phyloP scores from a whole-genome alignment of 345 rosid genomes.

The Lumnitzera racemosa region DNA sequence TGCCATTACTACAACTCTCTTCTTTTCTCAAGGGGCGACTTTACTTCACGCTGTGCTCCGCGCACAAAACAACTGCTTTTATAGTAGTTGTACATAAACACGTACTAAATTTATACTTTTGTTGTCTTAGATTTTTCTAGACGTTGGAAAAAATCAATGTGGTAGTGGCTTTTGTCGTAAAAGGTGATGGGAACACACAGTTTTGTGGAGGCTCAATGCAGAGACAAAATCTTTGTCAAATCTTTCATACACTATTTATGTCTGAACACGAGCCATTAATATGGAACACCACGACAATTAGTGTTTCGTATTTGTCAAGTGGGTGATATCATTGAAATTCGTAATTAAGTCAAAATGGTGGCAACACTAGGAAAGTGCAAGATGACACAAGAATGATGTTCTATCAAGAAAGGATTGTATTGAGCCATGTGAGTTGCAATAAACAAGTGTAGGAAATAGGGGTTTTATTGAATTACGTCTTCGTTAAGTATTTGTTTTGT shows the following conservation, averaged over 20 bases:
- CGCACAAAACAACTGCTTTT: background rate
- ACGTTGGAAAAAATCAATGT: too few species aligned
- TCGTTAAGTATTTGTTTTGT: too few species aligned
- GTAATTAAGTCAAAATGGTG: background rate
- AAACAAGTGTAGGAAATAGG: too few species aligned
- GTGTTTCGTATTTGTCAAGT: too few species aligned
- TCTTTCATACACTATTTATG: background rate
- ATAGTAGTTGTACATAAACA: too few species aligned
- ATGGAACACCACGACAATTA: background rate
- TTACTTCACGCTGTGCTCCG: background rate
- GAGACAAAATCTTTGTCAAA: background rate
- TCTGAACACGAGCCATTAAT: background rate
- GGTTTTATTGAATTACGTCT: too few species aligned
- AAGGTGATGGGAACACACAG: constrained; percentile 3
- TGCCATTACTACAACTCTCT: constrained; percentile 11
- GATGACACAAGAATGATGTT: constrained; percentile 5
- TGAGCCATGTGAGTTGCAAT: too few species aligned
- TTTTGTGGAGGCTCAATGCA: constrained; percentile 1
- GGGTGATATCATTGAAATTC: too few species aligned
- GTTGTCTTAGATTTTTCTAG: background rate
- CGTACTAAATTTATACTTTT: constrained; percentile 3
- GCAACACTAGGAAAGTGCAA: constrained; percentile 3
- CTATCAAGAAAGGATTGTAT: background rate
- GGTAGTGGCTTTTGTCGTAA: background rate
- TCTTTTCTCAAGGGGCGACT: background rate